A percentile compares a stretch with the other conserved stretches of the same genome.
These are phyloP conservation scores for Kwoniella bestiolae DNA, from an alignment of 768 basidiomycete species.

Conservation along the genomic window DNA sequence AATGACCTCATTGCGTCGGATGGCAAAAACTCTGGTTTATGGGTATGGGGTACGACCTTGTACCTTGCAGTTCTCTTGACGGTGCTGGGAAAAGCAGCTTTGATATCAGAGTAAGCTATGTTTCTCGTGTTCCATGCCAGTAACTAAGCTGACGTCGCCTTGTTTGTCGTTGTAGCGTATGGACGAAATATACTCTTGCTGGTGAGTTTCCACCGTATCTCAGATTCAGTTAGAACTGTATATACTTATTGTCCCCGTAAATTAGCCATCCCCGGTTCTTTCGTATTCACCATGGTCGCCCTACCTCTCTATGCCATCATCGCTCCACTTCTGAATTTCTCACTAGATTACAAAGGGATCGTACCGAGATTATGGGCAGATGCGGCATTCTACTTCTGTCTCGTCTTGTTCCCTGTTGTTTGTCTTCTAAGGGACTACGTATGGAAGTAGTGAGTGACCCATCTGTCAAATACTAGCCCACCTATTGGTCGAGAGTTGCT, in stretches of 20 bases:
- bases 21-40: conserved; percentile 87
- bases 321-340: conserved; percentile 82
- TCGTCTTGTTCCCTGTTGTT: conserved; percentile 79
- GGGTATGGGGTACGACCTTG: conserved; percentile 98
- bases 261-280: conserved; percentile 90
- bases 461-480: not conserved
- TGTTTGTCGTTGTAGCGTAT: conserved; percentile 66
- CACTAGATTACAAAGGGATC: conserved; percentile 84
- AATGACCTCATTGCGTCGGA: conserved; percentile 80
- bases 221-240: no score
- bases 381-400: conserved; percentile 83
- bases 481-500: no score
- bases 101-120: conserved; percentile 87
- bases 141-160: not conserved
- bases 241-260: not conserved
- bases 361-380: conserved; percentile 89
- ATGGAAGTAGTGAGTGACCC: conserved; percentile 88
- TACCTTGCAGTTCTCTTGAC: conserved; percentile 92
- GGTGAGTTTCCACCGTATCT: conserved; percentile 15
- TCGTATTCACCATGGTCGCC: conserved; percentile 93
- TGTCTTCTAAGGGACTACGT: conserved; percentile 86
- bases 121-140: not conserved
- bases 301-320: conserved; percentile 86
- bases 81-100: conserved; percentile 93
- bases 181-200: conserved; percentile 98